These are phyloP conservation scores for Tulasnella sp. DNA, from an alignment of 768 basidiomycete genomes.

Conservation along the genomic window DNA sequence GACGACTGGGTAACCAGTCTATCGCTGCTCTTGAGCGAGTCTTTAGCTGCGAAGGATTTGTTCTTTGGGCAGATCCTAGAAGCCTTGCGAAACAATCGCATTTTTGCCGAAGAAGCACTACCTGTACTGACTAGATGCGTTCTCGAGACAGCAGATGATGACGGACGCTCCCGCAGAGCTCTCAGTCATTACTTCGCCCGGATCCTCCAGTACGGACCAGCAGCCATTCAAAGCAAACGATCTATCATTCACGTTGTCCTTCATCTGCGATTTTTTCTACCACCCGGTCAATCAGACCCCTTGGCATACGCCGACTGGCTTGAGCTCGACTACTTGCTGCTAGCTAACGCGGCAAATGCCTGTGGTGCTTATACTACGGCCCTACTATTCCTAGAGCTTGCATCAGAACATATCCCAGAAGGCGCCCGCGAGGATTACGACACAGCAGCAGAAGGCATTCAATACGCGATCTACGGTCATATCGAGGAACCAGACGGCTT, in stretches of 20 bases:
- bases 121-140: slow-evolving; percentile 66
- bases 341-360: slow-evolving; percentile 59
- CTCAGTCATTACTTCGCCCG: slow-evolving; percentile 46
- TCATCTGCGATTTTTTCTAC: slow-evolving; percentile 62
- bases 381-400: slow-evolving; percentile 76
- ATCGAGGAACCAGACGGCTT: slow-evolving; percentile 98
- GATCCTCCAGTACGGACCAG: slow-evolving; percentile 35
- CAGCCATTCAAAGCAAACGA: slow-evolving; percentile 36
- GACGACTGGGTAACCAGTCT: slow-evolving; percentile 50
- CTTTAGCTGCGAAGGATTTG: slow-evolving; percentile 40
- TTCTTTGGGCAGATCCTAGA: slow-evolving; percentile 61
- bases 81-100: slow-evolving; percentile 42
- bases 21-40: slow-evolving; percentile 45
- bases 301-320: slow-evolving; percentile 71
- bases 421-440: slow-evolving; percentile 20
- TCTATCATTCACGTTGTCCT: slow-evolving; percentile 65
- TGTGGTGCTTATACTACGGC: slow-evolving; percentile 86
- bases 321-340: slow-evolving; percentile 54
- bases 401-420: slow-evolving; percentile 33
- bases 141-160: slow-evolving; percentile 29
- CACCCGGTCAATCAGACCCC: slow-evolving; percentile 29
- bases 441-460: slow-evolving; percentile 33
- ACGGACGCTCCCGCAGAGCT: slow-evolving; percentile 18
- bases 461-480: slow-evolving; percentile 88
- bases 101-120: slow-evolving; percentile 55